These are phyloP conservation scores for Colletotrichum spinosum DNA, from an alignment of 2,329 filamentous ascomycete genomes.

Conservation along the genomic window DNA sequence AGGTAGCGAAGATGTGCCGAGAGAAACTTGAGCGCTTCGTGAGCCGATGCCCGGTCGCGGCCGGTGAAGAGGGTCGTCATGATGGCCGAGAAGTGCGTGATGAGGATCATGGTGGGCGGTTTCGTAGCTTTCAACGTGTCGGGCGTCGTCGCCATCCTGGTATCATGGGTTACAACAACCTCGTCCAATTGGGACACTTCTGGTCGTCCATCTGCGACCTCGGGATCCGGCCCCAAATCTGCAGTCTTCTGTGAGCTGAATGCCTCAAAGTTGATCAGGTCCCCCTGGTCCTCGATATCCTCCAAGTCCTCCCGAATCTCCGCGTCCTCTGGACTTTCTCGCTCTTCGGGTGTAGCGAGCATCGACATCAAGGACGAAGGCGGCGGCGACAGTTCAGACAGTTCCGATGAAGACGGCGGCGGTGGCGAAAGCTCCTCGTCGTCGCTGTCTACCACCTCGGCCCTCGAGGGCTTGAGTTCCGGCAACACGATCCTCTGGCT, in stretches of 20 bases:
- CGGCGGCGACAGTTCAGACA: conserved; percentile 37
- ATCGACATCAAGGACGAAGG: conserved; percentile 25
- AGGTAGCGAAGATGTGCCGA: conserved; percentile 59
- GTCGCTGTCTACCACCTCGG: conserved; percentile 53
- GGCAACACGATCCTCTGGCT: conserved; percentile 17
- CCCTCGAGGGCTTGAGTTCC: conserved; percentile 32
- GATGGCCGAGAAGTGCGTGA: conserved; percentile 66
- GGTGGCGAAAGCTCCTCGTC: conserved; percentile 46
- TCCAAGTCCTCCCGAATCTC: background rate
- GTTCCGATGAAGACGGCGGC: conserved; percentile 11
- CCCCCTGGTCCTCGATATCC: background rate
- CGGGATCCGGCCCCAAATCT: too few species aligned
- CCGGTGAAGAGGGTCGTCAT: conserved; percentile 64
- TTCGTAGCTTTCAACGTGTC: background rate
- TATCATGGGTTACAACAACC: too few species aligned
- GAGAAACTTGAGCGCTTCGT: conserved; percentile 61
- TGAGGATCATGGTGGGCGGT: conserved; percentile 60
- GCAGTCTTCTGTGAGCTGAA: too few species aligned
- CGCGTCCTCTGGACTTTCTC: background rate
- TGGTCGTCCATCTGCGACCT: too few species aligned
- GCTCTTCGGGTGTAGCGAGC: conserved; percentile 3
- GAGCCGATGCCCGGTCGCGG: conserved; percentile 59
- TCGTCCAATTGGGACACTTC: too few species aligned
- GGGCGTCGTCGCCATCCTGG: too few species aligned
- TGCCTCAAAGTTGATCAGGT: too few species aligned